These are phyloP conservation scores for Gastrodia elata DNA, from an alignment of 106 monocot species.

Conservation along the genomic window DNA sequence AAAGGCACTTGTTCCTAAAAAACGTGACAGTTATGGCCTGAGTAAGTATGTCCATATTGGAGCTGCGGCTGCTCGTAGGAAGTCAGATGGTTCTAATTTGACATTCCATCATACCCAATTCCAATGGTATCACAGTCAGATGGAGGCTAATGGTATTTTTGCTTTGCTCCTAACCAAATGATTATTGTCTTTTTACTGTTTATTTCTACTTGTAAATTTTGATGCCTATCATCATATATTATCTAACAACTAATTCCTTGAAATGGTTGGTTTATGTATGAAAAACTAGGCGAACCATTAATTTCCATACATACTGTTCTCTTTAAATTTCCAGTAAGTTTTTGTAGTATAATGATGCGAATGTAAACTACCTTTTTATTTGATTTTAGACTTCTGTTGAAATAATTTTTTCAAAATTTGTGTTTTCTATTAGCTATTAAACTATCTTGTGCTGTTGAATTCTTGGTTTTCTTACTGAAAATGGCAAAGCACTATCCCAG, in stretches of 20 bases:
- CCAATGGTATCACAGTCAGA: constrained; percentile 55
- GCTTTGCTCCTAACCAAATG: background rate
- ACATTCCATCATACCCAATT: constrained; percentile 55
- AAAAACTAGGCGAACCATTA: background rate
- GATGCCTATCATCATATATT: background rate
- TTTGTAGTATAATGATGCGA: background rate
- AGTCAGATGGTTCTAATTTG: constrained; percentile 43
- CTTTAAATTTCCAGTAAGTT: background rate
- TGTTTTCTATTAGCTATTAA: background rate
- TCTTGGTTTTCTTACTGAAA: constrained; percentile 2
- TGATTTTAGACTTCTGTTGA: background rate
- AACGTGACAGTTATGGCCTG: background rate
- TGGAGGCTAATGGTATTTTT: constrained; percentile 33
- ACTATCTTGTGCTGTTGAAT: background rate
- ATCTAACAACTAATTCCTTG: background rate
- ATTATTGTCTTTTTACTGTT: background rate
- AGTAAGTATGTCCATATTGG: constrained; percentile 9
- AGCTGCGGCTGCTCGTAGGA: constrained; percentile 21
- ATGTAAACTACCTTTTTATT: constrained; percentile 3
- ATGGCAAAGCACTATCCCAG: background rate
- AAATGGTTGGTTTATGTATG: background rate
- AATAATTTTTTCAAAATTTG: background rate
- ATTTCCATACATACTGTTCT: background rate
- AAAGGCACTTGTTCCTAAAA: background rate
- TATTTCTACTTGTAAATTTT: background rate